Evolutionary conservation across 768 basidiomycete genomes (phyloP).

Genomic region (Russula virescens): DNA sequence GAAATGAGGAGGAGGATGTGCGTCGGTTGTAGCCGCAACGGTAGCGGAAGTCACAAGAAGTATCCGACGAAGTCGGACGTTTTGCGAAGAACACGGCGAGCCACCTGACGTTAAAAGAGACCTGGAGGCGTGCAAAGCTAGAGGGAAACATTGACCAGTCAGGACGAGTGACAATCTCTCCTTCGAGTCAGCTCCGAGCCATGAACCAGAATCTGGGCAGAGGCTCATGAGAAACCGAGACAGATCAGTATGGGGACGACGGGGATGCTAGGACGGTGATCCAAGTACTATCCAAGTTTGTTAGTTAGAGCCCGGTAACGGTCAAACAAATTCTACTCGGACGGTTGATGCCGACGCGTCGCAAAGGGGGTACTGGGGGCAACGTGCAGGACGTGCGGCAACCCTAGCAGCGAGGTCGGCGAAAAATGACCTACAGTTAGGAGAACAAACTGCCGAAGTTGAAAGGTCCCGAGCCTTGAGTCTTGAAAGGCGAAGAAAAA

Average conservation of each 20-base stretch:
- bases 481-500: too few species aligned
- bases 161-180: background rate
- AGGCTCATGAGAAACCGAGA: background rate
- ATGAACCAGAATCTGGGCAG: background rate
- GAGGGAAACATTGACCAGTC: background rate
- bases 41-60: background rate
- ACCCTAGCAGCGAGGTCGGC: background rate
- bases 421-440: background rate
- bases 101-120: constrained; percentile 15
- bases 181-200: background rate
- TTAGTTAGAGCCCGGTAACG: constrained; percentile 8
- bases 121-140: background rate
- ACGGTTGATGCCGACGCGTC: constrained; percentile 6
- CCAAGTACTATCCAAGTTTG: constrained; percentile 4
- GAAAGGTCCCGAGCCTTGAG: background rate
- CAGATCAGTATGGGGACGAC: background rate
- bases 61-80: constrained; percentile 16
- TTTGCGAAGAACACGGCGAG: background rate
- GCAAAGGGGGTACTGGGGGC: constrained; percentile 4
- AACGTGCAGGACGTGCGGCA: constrained; percentile 21
- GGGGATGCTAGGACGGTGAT: background rate
- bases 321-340: background rate
- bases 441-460: constrained; percentile 2
- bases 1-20: background rate
- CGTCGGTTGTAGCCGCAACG: background rate